Evolutionary conservation across 164 flowering plant species (phyloP).

Genomic region (Annona squamosa): DNA sequence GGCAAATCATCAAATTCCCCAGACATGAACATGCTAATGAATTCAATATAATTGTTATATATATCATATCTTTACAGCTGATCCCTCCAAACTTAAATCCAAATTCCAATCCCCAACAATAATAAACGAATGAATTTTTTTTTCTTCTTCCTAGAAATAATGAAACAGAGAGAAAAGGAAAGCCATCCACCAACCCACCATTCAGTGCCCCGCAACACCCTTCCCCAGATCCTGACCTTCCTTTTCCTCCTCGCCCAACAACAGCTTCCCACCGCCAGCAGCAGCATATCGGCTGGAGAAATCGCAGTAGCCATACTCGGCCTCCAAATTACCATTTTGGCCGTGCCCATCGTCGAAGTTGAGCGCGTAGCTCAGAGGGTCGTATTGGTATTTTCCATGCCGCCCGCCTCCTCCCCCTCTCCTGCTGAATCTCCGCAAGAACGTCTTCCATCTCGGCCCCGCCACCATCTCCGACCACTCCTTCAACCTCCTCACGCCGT

Average conservation of each 20-base stretch:
- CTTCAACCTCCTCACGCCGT: conserved; percentile 38
- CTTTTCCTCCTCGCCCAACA: not conserved
- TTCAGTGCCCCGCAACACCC: not conserved
- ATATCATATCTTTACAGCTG: too few species aligned
- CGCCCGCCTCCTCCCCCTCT: conserved; percentile 11
- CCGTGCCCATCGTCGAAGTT: conserved; percentile 63
- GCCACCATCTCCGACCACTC: conserved; percentile 86
- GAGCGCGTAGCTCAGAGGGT: conserved; percentile 63
- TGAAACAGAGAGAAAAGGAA: not conserved
- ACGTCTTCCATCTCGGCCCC: conserved; percentile 91
- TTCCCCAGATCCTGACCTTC: not conserved
- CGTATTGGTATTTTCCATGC: conserved; percentile 50
- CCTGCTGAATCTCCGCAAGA: conserved; percentile 66
- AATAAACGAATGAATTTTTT: too few species aligned
- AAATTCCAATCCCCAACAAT: not conserved
- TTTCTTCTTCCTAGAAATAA: not conserved
- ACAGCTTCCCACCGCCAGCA: not conserved
- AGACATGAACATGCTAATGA: too few species aligned
- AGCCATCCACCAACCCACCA: not conserved
- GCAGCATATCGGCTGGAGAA: conserved; percentile 9
- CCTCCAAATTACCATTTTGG: conserved; percentile 1
- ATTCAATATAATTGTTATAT: too few species aligned
- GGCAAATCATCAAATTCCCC: too few species aligned
- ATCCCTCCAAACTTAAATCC: too few species aligned
- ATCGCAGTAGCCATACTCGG: conserved; percentile 1